Base-by-base conservation (phyloP, 2,329 filamentous ascomycete species). In the Beauveria caledonica region DNA sequence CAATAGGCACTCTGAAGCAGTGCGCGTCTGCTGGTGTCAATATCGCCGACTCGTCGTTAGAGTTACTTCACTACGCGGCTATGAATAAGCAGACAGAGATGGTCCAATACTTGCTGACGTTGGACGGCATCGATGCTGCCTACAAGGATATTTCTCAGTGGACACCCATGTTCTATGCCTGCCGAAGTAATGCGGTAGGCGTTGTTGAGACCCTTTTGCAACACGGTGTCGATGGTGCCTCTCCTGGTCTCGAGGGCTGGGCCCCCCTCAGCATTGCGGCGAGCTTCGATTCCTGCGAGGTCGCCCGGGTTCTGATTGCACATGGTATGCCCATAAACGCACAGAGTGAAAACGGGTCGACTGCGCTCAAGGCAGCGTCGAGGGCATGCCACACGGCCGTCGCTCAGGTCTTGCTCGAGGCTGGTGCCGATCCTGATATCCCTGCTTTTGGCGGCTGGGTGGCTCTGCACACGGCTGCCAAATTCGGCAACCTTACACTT, bases 381-480 rank as follows among this genome's bases (percentile, higher is more conserved):
- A 36, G 61, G 5, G 58, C 60, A 3, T 62, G 61, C 6, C 62
- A 62, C 25, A 10, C 36, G 11, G 40, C 55, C 13, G 60, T 64
- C 8, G 59, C 51, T 13, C 53, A 46, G 36, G 29, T 65, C 2
- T 33, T 65, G 19, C 59, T 65, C 2, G 56, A 44, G 8, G 49
- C 58, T 5, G 64, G 64, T 10, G 64, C 62, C 4, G 48, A 61
- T n/a, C 62, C 63, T 5, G 27, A 63, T 27, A 42, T 42, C 6
- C 46, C 61, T 17, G 60, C 60, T 11, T 58, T 29, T 17, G 57
- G 61, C 3, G 46, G 54, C 13, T 64, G 61, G 61, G 62, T 60
- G 46, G 59, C 64, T 13, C 45, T 65, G 45, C 63, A 64, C 49
- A 62, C 60, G 5, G 64, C 64, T 4, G 62, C 64, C 8, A 61